Evolutionary conservation across 2,329 filamentous ascomycete genomes (phyloP), one percentile per base, ranked within the genome.

Genomic region (Cytospora paraplurivora): DNA sequence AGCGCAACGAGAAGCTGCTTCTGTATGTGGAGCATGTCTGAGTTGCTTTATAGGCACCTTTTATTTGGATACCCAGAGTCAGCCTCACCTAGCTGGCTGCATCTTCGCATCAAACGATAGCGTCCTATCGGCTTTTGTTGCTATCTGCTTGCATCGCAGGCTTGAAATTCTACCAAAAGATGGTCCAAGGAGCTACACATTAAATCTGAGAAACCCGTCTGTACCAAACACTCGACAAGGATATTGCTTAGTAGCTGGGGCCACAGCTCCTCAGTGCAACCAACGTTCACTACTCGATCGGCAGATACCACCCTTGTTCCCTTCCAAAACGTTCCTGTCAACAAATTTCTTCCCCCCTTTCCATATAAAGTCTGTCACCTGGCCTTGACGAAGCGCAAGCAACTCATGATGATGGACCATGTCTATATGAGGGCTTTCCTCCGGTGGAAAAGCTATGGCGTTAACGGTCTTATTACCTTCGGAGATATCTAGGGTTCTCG

Each of bases 1-100:
- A 90, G 70, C 82, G 92, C 70, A 96, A 96, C 76, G 89, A 93
- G 68, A 97, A 97, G 79, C 81, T 98, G 67, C 87, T 93, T 60
- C 80, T 97, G 33, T 91, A 87, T 68, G 88, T 91, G 37, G 85
- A 88, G 68, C 77, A 79, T 61, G 75, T 78, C 66, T 84, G 74
- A 76, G 34, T 44, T 8, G 49, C 33, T 35, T 47, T 33, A n/a
- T 38, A 33, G 52, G 50, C 15, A 32, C 37, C 38, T n/a, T 13
- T 51, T n/a, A 33, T 41, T 62, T 62, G 50, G 57, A 64, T 59
- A 64, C 51, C 37, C 50, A 49, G 17, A 6, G 13, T 34, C 17
- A 37, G 50, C 41, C 8, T 33, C 32, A 49, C 17, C 11, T 34
- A 33, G 49, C 32, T 55, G 56, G 57, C 54, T 37, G 41, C 11